These are phyloP conservation scores for Mariannaea sp. DNA, from an alignment of 2,329 filamentous ascomycete species.

Conservation along the genomic window DNA sequence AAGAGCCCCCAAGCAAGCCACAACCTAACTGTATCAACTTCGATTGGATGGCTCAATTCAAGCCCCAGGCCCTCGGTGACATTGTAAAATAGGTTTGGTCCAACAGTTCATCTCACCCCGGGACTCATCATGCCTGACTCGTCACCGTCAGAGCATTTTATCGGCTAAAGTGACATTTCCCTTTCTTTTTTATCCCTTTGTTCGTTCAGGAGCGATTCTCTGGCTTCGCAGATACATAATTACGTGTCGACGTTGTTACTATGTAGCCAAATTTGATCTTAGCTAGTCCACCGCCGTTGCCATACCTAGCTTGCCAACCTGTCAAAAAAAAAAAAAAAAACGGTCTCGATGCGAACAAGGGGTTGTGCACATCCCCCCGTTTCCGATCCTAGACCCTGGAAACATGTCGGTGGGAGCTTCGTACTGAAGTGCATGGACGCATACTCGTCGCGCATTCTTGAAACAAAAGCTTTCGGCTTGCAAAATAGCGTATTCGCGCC, in stretches of 20 bases:
- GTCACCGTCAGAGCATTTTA: neutral
- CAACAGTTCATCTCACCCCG: conserved; percentile 6
- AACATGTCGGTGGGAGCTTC: neutral
- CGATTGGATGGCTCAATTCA: neutral
- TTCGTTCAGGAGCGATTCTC: too few relatives aligned
- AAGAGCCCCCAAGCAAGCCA: neutral
- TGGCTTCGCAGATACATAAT: neutral
- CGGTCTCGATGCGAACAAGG: conserved; percentile 16
- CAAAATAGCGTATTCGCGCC: too few relatives aligned
- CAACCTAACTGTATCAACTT: neutral
- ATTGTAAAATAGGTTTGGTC: conserved; percentile 2
- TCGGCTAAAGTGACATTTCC: neutral
- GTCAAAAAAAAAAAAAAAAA: too few relatives aligned
- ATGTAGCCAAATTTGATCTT: neutral
- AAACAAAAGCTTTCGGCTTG: neutral
- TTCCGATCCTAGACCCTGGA: conserved; percentile 12
- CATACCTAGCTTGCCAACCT: conserved; percentile 13
- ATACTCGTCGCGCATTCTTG: neutral
- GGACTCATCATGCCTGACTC: neutral
- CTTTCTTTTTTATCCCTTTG: too few relatives aligned
- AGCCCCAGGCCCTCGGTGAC: conserved; percentile 7
- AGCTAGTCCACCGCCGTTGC: neutral
- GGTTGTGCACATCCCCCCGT: conserved; percentile 10
- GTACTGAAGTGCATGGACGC: neutral
- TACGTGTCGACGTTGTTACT: neutral